Conservation (phyloP, 2,329 filamentous ascomycete species). For the Elsinoe ampelina region DNA sequence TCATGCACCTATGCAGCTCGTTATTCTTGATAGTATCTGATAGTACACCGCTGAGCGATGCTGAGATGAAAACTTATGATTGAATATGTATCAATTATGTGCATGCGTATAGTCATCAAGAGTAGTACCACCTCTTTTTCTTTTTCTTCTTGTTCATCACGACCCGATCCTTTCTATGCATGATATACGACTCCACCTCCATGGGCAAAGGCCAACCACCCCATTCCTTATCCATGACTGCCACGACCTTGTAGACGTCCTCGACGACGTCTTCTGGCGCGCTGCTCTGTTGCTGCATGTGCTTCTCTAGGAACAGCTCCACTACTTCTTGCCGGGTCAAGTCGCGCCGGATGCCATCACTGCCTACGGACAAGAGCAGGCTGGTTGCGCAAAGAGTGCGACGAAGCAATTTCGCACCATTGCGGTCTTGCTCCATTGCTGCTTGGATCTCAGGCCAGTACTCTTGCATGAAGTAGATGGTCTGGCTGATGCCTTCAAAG, state of each 20-base stretch:
- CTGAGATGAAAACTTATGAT: no score
- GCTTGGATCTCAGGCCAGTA: conserved; percentile 34
- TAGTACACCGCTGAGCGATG: no score
- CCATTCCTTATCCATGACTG: conserved; percentile 31
- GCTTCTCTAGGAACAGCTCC: neutral
- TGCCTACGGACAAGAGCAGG: neutral
- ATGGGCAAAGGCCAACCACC: conserved; percentile 36
- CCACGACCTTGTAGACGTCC: conserved; percentile 16
- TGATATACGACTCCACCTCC: conserved; percentile 30
- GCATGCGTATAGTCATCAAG: no score
- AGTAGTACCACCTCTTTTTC: no score
- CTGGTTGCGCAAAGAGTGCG: neutral
- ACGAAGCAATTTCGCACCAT: conserved; percentile 26
- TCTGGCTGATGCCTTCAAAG: conserved; percentile 45
- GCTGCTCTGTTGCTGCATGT: neutral
- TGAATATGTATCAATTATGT: no score
- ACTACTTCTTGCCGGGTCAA: neutral
- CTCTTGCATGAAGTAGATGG: conserved; percentile 51
- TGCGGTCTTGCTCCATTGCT: conserved; percentile 22
- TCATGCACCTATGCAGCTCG: no score
- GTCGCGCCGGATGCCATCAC: neutral
- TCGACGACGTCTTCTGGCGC: conserved; percentile 19
- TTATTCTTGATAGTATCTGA: no score
- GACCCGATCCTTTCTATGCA: neutral
- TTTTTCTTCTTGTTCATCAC: neutral